Percentiles rank a stretch among this genome's conserved stretches.
phyloP scores from a whole-genome alignment of 179 eudicot species.

The Nepenthes alata region DNA sequence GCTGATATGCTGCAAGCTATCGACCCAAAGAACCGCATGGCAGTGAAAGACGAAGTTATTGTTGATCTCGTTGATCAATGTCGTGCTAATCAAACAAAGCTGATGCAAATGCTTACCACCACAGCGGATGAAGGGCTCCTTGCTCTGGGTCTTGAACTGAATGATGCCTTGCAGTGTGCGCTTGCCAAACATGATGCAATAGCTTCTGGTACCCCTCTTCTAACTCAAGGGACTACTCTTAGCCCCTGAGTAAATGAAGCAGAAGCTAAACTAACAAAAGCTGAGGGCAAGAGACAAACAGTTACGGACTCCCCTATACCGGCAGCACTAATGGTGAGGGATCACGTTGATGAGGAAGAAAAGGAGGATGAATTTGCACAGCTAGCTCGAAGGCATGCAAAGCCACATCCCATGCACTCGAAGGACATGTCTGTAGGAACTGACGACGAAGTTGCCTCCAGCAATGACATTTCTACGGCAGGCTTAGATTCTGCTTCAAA shows the following conservation, averaged over 20 bases:
- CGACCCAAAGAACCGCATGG: slow-evolving; percentile 57
- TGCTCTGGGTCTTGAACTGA: slow-evolving; percentile 72
- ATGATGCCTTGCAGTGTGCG: slow-evolving; percentile 65
- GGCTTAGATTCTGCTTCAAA: slow-evolving; percentile 11
- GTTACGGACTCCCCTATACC: slow-evolving; percentile 25
- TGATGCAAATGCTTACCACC: slow-evolving; percentile 70
- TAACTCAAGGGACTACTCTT: slow-evolving; percentile 25
- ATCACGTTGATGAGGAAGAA: slow-evolving; percentile 57
- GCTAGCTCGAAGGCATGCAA: slow-evolving; percentile 58
- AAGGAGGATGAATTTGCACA: slow-evolving; percentile 86
- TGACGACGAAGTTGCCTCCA: slow-evolving; percentile 31
- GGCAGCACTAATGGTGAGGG: slow-evolving; percentile 12
- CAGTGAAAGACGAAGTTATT: slow-evolving; percentile 82
- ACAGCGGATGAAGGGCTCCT: slow-evolving; percentile 83
- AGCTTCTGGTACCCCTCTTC: slow-evolving; percentile 72
- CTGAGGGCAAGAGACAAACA: slow-evolving; percentile 3
- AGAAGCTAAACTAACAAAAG: background rate
- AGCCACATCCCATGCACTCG: slow-evolving; percentile 26
- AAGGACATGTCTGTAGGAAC: slow-evolving; percentile 12
- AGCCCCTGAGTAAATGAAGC: slow-evolving; percentile 14
- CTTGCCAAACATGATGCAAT: slow-evolving; percentile 82
- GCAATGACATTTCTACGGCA: slow-evolving; percentile 3
- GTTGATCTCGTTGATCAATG: slow-evolving; percentile 76
- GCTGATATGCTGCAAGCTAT: slow-evolving; percentile 85
- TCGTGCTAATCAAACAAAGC: slow-evolving; percentile 80